Evolutionary conservation across 2,329 filamentous ascomycete species (phyloP), one percentile per base, ranked within the genome.

Genomic region (Hymenoscyphus fructigenus): DNA sequence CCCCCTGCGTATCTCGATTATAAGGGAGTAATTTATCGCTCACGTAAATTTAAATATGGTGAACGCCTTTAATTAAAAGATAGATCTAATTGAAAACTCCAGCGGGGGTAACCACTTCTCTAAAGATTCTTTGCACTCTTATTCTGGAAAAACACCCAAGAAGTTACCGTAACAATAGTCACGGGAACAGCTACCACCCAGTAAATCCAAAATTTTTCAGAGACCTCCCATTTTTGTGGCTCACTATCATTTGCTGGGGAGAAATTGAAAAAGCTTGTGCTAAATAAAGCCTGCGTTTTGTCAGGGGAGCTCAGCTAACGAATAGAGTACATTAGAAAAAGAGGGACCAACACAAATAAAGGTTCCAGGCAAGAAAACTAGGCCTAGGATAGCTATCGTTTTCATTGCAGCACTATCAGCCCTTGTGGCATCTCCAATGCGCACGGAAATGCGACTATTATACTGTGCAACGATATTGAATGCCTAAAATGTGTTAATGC

Each of bases 361-460:
- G 0, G 85, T 87, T 0, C 84, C 85, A 0, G 85, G 85, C 4
- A 88, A 77, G 69, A 88, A 88, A 34, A 88, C 64, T 84, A 58
- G 58, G 10, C 50, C 59, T 7, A 66, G 53, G 15, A 66, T 6
- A 12, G 65, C 58, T 7, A 66, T 28, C 5, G 65, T 61, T 17
- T 64, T 66, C 84, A 87, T 87, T 20, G 57, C 14, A 1, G 57
- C 75, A 66, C 82, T 83, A 60, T 86, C 84, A 0, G 65, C 65
- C n/a, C 78, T 76, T 0, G 80, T 76, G 0, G 78, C 77, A 10
- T 72, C 73, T 0, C 78, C 77, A 9, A 83, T 80, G 9, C 76
- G 60, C 1, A 83, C 74, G 0, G 79, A 77, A 0, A 76, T 69
- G 0, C 69, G 65, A 0, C 80, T 73, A 58, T 82, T 79, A 41